These are phyloP conservation scores for Letharia columbiana DNA, from an alignment of 495 filamentous ascomycete genomes.

Conservation along the genomic window DNA sequence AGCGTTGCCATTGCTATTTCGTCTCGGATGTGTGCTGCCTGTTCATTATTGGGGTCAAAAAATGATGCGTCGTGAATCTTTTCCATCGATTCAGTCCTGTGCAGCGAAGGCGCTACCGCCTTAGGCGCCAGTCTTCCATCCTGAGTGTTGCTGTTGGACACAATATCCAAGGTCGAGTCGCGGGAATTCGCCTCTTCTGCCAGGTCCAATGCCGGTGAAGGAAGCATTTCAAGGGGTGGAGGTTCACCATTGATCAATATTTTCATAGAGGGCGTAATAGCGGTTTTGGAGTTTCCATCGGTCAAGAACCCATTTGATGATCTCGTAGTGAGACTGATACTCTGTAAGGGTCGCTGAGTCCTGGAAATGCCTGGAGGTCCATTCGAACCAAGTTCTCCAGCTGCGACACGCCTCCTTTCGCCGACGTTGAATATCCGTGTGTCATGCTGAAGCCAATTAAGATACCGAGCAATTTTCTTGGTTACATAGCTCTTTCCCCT, in stretches of 20 bases:
- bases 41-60: conserved; percentile 84
- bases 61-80: conserved; percentile 85
- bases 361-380: conserved; percentile 20
- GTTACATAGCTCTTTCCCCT: conserved; percentile 97
- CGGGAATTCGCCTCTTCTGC: neutral
- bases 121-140: neutral
- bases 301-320: conserved; percentile 28
- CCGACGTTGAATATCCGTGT: conserved; percentile 96
- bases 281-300: conserved; percentile 29
- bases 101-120: neutral
- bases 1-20: conserved; percentile 86
- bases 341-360: neutral
- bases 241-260: conserved; percentile 44
- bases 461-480: conserved; percentile 89
- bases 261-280: conserved; percentile 35
- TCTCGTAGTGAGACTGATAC: conserved; percentile 29
- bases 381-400: conserved; percentile 41
- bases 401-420: conserved; percentile 73
- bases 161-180: conserved; percentile 16
- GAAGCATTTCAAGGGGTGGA: conserved; percentile 29
- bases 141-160: conserved; percentile 12
- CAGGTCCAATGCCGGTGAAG: conserved; percentile 19
- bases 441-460: conserved; percentile 96
- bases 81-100: conserved; percentile 9
- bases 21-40: conserved; percentile 75